Evolutionary conservation across 2,329 filamentous ascomycete genomes (phyloP), one percentile per base, ranked within the genome.

Genomic region (Alternaria panax): DNA sequence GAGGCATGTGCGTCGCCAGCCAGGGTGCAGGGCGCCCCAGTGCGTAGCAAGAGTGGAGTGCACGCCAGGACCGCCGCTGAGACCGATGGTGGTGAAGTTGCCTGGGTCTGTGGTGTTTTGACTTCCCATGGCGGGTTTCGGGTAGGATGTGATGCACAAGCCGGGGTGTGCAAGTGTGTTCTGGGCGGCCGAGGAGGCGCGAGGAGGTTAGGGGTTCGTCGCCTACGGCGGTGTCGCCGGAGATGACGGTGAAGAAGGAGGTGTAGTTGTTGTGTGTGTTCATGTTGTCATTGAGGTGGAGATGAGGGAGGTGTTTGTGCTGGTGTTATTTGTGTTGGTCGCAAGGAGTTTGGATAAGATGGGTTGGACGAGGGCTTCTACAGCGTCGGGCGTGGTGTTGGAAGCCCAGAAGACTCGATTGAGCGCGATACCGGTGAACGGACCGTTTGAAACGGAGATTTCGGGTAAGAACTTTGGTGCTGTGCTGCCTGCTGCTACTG

Each of bases 1-100:
- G 2, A 74, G 52, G 22, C 79, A 79, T 4, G 75, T 69, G 2
- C 59, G 62, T 20, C 73, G 69, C 78, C 79, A 80, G 0, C 72
- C 73, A 0, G 73, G 72, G 28, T 70, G 61, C 20, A 78, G 62
- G 7, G 75, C 68, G 27, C 74, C 75, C 57, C 57, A 73, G 27
- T 32, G 60, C 8, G 51, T n/a, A 3, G 53, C 41, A 2, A 67
- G 51, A 0, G 54, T 63, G 24, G 71, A 59, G 25, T 64, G 62
- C 2, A 75, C 69, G 14, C 74, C 74, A 5, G 69, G 66, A 2
- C 75, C 75, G 24, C 67, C 73, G 42, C 71, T 67, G 2, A 77
- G 46, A 14, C 74, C 71, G 54, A 74, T 41, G 18, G 64, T 66
- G 46, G 64, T 65, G 64, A 63, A 62, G n/a, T 65, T 69, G 18